Base-by-base conservation (phyloP, 192 early-diverging fungal genomes). In the Gigaspora rosea region DNA sequence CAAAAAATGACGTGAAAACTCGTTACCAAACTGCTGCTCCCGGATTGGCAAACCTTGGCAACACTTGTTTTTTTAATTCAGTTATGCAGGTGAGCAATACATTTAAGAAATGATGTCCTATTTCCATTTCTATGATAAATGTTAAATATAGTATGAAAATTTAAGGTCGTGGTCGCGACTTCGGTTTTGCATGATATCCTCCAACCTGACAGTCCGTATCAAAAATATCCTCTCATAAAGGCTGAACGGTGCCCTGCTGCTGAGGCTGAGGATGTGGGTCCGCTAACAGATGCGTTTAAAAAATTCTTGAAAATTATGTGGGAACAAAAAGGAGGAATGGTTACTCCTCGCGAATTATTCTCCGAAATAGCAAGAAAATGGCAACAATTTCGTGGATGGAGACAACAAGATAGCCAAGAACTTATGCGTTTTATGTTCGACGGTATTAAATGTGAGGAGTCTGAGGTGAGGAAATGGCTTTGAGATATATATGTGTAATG, bases 61-160 rank as follows among this genome's bases (percentile, higher is more conserved):
- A 94, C 65, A 94, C 93, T 1, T 93, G 93, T 75, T 94, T 94
- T 67, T 94, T 94, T 81, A 94, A 93, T 71, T 89, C 90, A 15
- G 87, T 91, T 18, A 82, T 91, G 75, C 92, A 93, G 85, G 87
- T 83, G 41, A 27, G 66, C 6, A 67, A 10, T 22, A 48, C 8
- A 22, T 68, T 48, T 7, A 8, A 10, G 2, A 48, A 16, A 49
- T 48, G 9, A 16, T 15, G 12, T 46, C 3, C 16, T 11, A 27
- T 1, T 27, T 27, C 27, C 27, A 27, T 27, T 27, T 27, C 1
- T 27, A 27, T 27, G 27, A 27, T 27, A 27, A 27, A 27, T 27
- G 27, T 27, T 27, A 27, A 27, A 27, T 27, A 1, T 27, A 27
- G 0, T 27, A 27, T 27, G 27, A 27, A 27, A 27, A 27, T 27